Percentiles rank a stretch among this genome's conserved stretches.
phyloP scores from a whole-genome alignment of 73 alveolate species.

The Paramecium primaurelia region DNA sequence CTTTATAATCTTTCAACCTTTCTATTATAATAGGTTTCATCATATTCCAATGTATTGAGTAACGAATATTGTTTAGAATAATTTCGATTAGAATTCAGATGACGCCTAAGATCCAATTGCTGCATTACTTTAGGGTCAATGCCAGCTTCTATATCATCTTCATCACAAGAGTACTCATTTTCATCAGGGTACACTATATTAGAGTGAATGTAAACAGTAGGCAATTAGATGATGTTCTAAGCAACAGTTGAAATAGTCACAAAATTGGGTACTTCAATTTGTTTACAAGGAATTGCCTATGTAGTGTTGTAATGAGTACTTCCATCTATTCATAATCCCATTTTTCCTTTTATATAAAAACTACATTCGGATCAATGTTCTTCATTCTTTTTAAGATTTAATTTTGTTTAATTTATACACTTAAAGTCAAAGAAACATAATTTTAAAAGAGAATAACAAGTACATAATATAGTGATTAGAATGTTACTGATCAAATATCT shows the following conservation, averaged over 20 bases:
- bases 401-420: not conserved
- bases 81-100: not conserved
- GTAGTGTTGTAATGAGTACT: not conserved
- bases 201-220: not conserved
- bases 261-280: not conserved
- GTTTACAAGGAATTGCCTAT: not conserved
- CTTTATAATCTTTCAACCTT: not conserved
- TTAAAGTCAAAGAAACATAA: not conserved
- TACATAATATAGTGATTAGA: not conserved
- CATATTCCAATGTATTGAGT: not conserved
- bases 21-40: not conserved
- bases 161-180: slow-evolving; percentile 49
- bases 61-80: not conserved
- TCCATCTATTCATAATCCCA: not conserved
- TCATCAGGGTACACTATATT: slow-evolving; percentile 47
- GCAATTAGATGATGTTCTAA: not conserved
- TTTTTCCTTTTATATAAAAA: not conserved
- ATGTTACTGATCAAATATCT: not conserved
- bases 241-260: not conserved
- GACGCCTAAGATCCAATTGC: slow-evolving; percentile 10
- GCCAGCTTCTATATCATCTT: not conserved
- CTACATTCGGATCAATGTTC: slow-evolving; percentile 35
- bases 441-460: not conserved
- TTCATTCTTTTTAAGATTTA: not conserved
- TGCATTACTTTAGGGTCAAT: not conserved